Evolutionary conservation across 2,329 filamentous ascomycete genomes (phyloP).

Genomic region (Trichoderma guizhouense): DNA sequence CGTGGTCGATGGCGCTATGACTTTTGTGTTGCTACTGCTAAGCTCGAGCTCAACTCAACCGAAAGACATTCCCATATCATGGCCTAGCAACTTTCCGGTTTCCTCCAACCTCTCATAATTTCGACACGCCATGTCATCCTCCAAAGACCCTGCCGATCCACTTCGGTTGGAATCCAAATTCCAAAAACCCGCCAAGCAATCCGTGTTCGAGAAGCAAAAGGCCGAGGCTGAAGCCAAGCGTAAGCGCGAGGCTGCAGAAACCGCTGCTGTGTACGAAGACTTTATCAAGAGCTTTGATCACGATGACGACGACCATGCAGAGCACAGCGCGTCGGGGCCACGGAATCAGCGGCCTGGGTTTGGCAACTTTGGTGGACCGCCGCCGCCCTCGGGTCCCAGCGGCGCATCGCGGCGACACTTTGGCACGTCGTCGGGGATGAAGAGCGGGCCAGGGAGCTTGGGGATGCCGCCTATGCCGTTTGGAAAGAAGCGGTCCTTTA

Average conservation of each 20-base stretch:
- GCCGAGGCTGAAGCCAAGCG: conserved; percentile 88
- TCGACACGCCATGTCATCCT: conserved; percentile 43
- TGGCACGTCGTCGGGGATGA: conserved; percentile 47
- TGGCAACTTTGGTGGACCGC: conserved; percentile 16
- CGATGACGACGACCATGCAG: conserved; percentile 48
- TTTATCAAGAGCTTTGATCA: conserved; percentile 78
- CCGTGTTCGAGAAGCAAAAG: conserved; percentile 82
- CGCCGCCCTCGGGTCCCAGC: conserved; percentile 20
- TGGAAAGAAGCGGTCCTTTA: conserved; percentile 52
- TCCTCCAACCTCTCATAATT: neutral
- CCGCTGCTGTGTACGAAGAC: conserved; percentile 79
- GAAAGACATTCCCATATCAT: neutral
- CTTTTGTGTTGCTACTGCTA: neutral
- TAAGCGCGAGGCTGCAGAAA: conserved; percentile 78
- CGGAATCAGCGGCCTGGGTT: conserved; percentile 29
- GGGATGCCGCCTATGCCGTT: conserved; percentile 51
- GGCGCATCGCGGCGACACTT: conserved; percentile 60
- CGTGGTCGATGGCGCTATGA: neutral
- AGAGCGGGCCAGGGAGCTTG: conserved; percentile 61
- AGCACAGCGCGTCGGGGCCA: conserved; percentile 19
- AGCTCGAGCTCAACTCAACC: neutral
- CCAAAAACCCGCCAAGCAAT: conserved; percentile 76
- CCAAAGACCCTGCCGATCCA: conserved; percentile 54
- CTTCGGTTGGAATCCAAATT: conserved; percentile 75
- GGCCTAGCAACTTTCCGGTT: neutral